Base-by-base conservation (phyloP, 768 basidiomycete genomes). In the Candolleomyces eurysporus region DNA sequence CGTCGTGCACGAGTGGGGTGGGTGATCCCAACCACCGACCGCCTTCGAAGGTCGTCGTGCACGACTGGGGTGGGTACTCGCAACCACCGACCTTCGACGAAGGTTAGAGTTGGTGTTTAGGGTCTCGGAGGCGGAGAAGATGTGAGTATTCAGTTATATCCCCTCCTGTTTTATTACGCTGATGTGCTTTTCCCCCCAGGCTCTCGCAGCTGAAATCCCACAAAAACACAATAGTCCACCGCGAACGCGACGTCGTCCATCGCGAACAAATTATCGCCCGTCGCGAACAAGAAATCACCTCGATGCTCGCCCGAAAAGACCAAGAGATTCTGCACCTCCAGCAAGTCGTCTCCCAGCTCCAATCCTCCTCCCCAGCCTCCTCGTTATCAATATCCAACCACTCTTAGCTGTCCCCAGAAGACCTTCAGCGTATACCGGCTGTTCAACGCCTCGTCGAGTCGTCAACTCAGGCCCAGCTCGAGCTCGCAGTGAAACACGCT, bases 131-230 rank as follows among this genome's bases (percentile, higher is more conserved):
- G 26, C 26, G 26, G 26, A 26, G 26, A 26, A 26, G 26, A 26
- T 26, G 26, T 26, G 26, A 26, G 26, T 26, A 26, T 26, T n/a
- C n/a, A n/a, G n/a, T n/a, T n/a, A n/a, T n/a, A n/a, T n/a, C n/a
- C n/a, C n/a, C n/a, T n/a, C n/a, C n/a, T n/a, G n/a, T n/a, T n/a
- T n/a, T n/a, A n/a, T n/a, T n/a, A n/a, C 26, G 26, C 26, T 2
- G 26, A 26, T 4, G 26, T 26, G 26, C 26, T 26, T 26, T n/a
- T 4, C 26, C 26, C 26, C 26, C 26, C 26, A 26, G 26, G 26
- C 26, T 92, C 14, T 75, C 78, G 30, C 77, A 79, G 1, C 86
- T 92, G 31, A 91, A 90, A 72, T 66, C 70, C 0, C 89, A 91
- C 72, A 86, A 85, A 66, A 72, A 78, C 2, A 77, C 75, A 71